Evolutionary conservation across 1,284 basidiomycete genomes (phyloP), one percentile per base, ranked within the genome.

Genomic region (Pholiota adiposa): DNA sequence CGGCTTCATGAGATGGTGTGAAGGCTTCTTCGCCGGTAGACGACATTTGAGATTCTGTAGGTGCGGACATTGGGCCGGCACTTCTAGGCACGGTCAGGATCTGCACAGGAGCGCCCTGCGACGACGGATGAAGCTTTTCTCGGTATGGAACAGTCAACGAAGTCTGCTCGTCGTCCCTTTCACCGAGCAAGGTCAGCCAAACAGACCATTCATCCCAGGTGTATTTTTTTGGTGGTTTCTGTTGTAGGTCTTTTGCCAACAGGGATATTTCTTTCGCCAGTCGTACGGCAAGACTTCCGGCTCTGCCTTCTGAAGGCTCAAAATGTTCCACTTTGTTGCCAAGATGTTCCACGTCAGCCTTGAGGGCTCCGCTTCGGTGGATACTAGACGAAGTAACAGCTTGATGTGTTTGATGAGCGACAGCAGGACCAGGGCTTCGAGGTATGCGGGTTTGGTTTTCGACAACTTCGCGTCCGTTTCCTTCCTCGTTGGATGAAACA

Each of bases 161-260:
- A 8, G 29, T 25, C 3, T n/a, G 4, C 41, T 12, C 56, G 18
- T 41, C 36, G 19, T 61, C 61, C 25, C 53, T 56, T 19, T 63
- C 63, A 9, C 65, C 65, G 4, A 75, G 50, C 44, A 76, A 59
- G 12, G 58, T 60, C 43, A 77, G 59, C 69, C 71, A 75, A n/a
- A 36, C 38, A 29, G 61, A 56, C 76, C 75, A 77, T 33, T 75
- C 71, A 12, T 73, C 67, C 75, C 75, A 76, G 1, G 60, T 62
- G 54, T 76, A 77, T 58, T 68, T 66, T 29, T 61, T 63, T 16
- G 65, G 64, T 0, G 72, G 67, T 8, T 62, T 67, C 18, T 53
- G 60, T 16, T 67, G 63, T 5, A 73, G 63, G 61, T 77, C 74
- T 34, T 63, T 61, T 2, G 74, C 69, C 1, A 77, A 59, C 3